Conservation (phyloP, 305 asterid genomes). For the Plantago coronopus region DNA sequence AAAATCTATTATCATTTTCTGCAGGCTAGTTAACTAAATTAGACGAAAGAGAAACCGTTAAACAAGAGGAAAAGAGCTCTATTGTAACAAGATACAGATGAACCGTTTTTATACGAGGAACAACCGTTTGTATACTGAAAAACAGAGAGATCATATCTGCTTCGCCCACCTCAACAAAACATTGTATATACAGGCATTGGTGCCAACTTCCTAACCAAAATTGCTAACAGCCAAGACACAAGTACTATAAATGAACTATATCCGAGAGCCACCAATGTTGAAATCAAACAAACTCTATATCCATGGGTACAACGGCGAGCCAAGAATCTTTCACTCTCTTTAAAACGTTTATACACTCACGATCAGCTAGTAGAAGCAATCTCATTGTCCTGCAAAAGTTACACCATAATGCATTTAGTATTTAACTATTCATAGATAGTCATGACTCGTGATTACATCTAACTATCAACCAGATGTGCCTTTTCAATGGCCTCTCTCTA, state of each 20-base stretch:
- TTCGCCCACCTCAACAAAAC: not conserved
- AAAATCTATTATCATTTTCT: too few relatives aligned
- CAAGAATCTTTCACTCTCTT: not conserved
- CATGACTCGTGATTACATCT: not conserved
- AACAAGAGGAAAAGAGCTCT: too few relatives aligned
- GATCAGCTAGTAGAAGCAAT: not conserved
- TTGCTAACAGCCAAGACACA: conserved; percentile 3
- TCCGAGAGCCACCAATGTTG: not conserved
- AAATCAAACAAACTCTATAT: not conserved
- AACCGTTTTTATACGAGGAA: not conserved
- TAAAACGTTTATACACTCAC: conserved; percentile 8
- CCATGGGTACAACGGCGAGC: not conserved
- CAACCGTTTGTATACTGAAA: not conserved
- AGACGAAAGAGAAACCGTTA: too few relatives aligned
- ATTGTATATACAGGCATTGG: not conserved
- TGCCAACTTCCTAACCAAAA: conserved; percentile 9
- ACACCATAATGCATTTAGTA: not conserved
- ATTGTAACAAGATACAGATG: not conserved
- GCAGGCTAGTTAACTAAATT: too few relatives aligned
- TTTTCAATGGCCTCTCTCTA: not conserved
- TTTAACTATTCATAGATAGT: not conserved
- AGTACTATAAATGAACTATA: not conserved
- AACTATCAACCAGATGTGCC: not conserved
- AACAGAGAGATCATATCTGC: not conserved
- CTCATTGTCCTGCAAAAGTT: not conserved